A percentile compares a stretch with the other conserved stretches of the same genome.
Conservation (phyloP, 495 filamentous ascomycete species). For the Cetradonia linearis region DNA sequence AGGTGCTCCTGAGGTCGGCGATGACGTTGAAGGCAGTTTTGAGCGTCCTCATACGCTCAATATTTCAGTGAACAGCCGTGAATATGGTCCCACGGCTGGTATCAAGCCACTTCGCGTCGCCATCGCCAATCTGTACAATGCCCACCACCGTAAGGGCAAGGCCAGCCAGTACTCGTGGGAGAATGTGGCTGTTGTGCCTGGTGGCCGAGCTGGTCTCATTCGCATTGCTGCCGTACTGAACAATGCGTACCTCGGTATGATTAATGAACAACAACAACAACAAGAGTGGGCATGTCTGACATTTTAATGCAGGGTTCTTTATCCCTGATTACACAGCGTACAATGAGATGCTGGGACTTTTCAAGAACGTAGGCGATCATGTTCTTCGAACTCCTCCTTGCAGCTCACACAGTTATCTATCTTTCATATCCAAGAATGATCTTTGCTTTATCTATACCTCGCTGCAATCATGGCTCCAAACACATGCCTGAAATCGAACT, state of each 20-base stretch:
- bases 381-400: not conserved
- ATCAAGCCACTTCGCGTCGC: slow-evolving; percentile 84
- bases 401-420: not conserved
- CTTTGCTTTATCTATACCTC: not conserved
- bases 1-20: slow-evolving; percentile 88
- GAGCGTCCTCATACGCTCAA: slow-evolving; percentile 73
- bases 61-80: slow-evolving; percentile 62
- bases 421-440: not conserved
- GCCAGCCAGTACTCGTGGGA: slow-evolving; percentile 94
- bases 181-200: slow-evolving; percentile 96
- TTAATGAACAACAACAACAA: not conserved
- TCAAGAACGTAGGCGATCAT: slow-evolving; percentile 57
- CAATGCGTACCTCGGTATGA: slow-evolving; percentile 67
- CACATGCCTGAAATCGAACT: too few species aligned
- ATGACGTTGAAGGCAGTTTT: slow-evolving; percentile 85
- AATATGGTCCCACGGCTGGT: slow-evolving; percentile 90
- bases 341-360: slow-evolving; percentile 91
- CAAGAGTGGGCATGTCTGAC: not conserved
- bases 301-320: slow-evolving; percentile 21
- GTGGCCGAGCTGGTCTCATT: slow-evolving; percentile 84
- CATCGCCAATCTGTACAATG: slow-evolving; percentile 88
- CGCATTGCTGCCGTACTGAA: slow-evolving; percentile 88
- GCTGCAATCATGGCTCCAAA: too few species aligned
- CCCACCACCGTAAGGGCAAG: slow-evolving; percentile 80
- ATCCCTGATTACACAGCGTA: slow-evolving; percentile 61